Evolutionary conservation across 441 rosid species (phyloP).

Genomic region (Omphalea diandra): DNA sequence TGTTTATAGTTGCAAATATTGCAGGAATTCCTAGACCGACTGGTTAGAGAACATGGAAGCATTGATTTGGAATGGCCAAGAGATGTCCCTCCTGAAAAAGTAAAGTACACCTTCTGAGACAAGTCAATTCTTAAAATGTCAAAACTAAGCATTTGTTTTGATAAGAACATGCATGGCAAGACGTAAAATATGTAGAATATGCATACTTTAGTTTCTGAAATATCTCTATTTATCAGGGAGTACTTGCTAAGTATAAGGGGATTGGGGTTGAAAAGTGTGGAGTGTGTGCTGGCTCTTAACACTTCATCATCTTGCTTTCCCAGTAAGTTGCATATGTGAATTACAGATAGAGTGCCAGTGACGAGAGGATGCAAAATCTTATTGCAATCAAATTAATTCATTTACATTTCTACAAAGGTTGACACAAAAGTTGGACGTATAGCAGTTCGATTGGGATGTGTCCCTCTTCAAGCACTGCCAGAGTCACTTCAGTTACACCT

Average conservation of each 20-base stretch:
- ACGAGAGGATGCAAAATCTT: conserved; percentile 16
- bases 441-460: conserved; percentile 99
- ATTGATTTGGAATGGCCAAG: conserved; percentile 94
- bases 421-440: conserved; percentile 98
- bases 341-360: conserved; percentile 19
- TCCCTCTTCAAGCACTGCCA: conserved; percentile 94
- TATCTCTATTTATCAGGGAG: conserved; percentile 54
- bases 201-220: conserved; percentile 1
- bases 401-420: conserved; percentile 56
- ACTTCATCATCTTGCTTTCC: conserved; percentile 96
- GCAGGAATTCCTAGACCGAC: conserved; percentile 84
- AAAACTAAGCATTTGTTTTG: neutral
- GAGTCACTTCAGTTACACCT: conserved; percentile 96
- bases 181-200: neutral
- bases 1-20: conserved; percentile 31
- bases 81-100: conserved; percentile 73
- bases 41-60: conserved; percentile 77
- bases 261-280: conserved; percentile 95
- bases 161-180: neutral
- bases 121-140: neutral
- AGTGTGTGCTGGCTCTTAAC: conserved; percentile 94
- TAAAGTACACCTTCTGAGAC: conserved; percentile 59
- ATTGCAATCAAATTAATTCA: conserved; percentile 11
- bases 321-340: conserved; percentile 54
- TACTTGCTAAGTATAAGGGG: conserved; percentile 87